A percentile compares a stretch with the other conserved stretches of the same genome.
These are phyloP conservation scores for Picochlorum sp. DNA, from an alignment of 139 green algal species.

Conservation along the genomic window DNA sequence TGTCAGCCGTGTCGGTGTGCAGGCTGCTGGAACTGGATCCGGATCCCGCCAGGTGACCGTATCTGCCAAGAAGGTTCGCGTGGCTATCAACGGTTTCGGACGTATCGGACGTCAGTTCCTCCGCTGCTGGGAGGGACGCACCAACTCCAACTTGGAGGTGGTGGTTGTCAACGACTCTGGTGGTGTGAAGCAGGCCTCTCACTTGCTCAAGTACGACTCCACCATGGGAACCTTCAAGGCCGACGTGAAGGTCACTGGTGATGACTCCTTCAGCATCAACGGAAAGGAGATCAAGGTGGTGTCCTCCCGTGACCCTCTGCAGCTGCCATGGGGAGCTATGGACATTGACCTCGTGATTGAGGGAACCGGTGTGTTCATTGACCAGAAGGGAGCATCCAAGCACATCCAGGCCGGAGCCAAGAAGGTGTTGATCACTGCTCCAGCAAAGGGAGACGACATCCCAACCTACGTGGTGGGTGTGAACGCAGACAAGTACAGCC, in stretches of 20 bases:
- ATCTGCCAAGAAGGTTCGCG: constrained; percentile 81
- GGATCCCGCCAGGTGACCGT: constrained; percentile 26
- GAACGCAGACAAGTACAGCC: constrained; percentile 86
- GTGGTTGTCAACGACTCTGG: constrained; percentile 94
- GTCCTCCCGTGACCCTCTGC: constrained; percentile 84
- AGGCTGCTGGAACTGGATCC: constrained; percentile 3
- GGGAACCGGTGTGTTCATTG: constrained; percentile 92
- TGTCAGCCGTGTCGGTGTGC: not conserved
- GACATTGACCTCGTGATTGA: constrained; percentile 96
- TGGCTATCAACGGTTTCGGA: constrained; percentile 99
- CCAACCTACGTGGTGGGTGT: constrained; percentile 98
- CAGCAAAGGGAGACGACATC: constrained; percentile 94
- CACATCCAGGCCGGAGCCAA: constrained; percentile 89
- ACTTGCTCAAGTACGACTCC: constrained; percentile 99
- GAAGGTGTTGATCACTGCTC: constrained; percentile 99
- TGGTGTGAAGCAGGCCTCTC: constrained; percentile 90
- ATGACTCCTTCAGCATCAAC: constrained; percentile 82
- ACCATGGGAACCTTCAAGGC: constrained; percentile 91
- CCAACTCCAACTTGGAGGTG: constrained; percentile 37
- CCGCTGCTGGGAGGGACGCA: constrained; percentile 71
- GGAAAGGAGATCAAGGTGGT: constrained; percentile 92
- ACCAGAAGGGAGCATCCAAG: constrained; percentile 78
- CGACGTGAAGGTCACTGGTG: constrained; percentile 88
- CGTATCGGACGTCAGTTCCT: constrained; percentile 95
- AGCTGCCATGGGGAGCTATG: constrained; percentile 87